A percentile compares a stretch with the other conserved stretches of the same genome.
These are phyloP conservation scores for Neoconidiobolus thromboides DNA, from an alignment of 371 early-diverging fungal species.

Conservation along the genomic window DNA sequence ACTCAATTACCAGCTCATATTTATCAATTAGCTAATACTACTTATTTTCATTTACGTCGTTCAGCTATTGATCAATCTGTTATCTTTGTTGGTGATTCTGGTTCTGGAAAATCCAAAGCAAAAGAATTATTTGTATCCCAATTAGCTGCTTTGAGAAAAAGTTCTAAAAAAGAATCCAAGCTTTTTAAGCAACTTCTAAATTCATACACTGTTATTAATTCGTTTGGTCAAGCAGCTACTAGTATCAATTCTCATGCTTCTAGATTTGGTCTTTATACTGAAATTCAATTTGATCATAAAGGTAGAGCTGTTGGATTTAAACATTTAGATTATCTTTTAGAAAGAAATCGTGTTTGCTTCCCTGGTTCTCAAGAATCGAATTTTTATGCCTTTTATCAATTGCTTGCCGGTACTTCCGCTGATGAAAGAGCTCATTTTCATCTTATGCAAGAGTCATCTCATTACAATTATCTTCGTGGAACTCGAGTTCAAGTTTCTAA, in stretches of 20 bases:
- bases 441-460: slow-evolving; percentile 24
- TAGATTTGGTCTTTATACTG: slow-evolving; percentile 59
- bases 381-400: slow-evolving; percentile 80
- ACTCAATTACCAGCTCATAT: slow-evolving; percentile 57
- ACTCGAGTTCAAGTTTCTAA: slow-evolving; percentile 10
- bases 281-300: slow-evolving; percentile 65
- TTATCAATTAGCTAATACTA: slow-evolving; percentile 51
- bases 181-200: slow-evolving; percentile 50
- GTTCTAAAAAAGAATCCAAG: slow-evolving; percentile 47
- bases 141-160: slow-evolving; percentile 42
- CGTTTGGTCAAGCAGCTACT: slow-evolving; percentile 59
- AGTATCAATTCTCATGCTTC: slow-evolving; percentile 47
- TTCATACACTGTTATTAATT: slow-evolving; percentile 39
- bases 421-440: slow-evolving; percentile 30
- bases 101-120: slow-evolving; percentile 61
- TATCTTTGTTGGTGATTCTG: slow-evolving; percentile 57
- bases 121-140: slow-evolving; percentile 41
- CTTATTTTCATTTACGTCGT: slow-evolving; percentile 64
- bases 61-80: slow-evolving; percentile 65
- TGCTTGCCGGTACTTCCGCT: slow-evolving; percentile 34
- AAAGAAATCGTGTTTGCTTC: slow-evolving; percentile 49
- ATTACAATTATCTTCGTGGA: slow-evolving; percentile 25
- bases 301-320: slow-evolving; percentile 77
- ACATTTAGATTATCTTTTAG: slow-evolving; percentile 68
- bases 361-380: slow-evolving; percentile 35